Base-by-base conservation (phyloP, 306 rosid species). In the Fragaria ananassa region DNA sequence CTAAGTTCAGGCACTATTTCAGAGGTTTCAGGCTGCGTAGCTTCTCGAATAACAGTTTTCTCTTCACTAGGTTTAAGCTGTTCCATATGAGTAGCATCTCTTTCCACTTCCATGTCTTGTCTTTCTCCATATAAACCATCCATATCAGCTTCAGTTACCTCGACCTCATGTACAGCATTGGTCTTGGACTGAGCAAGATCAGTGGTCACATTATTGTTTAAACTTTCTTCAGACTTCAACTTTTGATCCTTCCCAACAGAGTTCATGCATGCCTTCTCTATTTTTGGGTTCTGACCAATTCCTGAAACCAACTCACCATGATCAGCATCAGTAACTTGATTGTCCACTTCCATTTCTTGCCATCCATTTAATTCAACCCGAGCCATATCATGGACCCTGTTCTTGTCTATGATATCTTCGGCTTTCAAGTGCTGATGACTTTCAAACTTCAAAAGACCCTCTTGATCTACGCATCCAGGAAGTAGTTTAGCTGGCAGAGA, bases 21-120 rank as follows among this genome's bases (percentile, higher is more conserved):
- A 9, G 75, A 79, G 72, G 68, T 80, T 65, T 57, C 87, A 67
- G 81, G 76, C 81, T 79, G 84, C 75, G 37, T 12, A 66, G 49
- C 46, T 62, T 67, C 71, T 67, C 49, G 79, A 51, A 45, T 81
- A 21, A 29, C 67, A 53, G 64, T 66, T 80, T 81, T 83, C 71
- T 82, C 88, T 66, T 83, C 85, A 10, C 31, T 66, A 23, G 18
- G 18, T 75, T 77, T 76, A 65, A 69, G 66, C 47, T 65, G 85
- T 46, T 80, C 87, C 63, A 67, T 67, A 78, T 84, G 82, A 31
- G 72, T 49, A 21, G 72, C 71, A 46, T 87, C 91, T 81, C 70
- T 81, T 47, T 69, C 86, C 13, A 12, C 83, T 73, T 83, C 89
- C 71, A 69, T 73, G 56, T 86, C 91, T 61, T 84, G 86, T 76